Base-by-base conservation (phyloP, 2,329 filamentous ascomycete genomes). In the Pseudocercospora ulei region DNA sequence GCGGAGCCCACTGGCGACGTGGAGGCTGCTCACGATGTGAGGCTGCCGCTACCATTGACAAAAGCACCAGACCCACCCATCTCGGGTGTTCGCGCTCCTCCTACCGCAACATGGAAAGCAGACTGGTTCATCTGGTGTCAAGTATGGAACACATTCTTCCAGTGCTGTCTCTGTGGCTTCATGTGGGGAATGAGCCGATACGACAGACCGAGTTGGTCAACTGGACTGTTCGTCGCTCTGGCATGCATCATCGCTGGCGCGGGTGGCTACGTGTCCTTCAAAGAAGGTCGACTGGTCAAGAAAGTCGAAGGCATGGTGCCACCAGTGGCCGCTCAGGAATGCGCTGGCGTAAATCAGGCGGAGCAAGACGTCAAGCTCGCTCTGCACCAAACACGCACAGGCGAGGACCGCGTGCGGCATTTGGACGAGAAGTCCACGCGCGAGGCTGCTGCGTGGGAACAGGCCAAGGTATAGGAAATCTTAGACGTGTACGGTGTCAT, bases 111-210 rank as follows among this genome's bases (percentile, higher is more conserved):
- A 7, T 88, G 82, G 82, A 87, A 82, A 60, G 65, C 93, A 55
- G 82, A 90, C 49, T 75, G 80, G 40, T 75, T 88, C 20, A 69
- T 92, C 22, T 87, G 80, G 79, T 70, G 78, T 51, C 86, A 85
- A 62, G 71, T 85, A 2, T 70, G 68, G 65, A 92, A 93, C 55
- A 90, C 84, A 0, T 71, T 87, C 38, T 70, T 90, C 28, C 86
- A 93, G 59, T 70, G 70, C 24, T 70, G 75, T 11, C 69, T 93
- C 1, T 80, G 76, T 5, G 33, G 1, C 2, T 81, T 85, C 63
- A 92, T 93, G 85, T 92, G 82, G 82, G 54, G 51, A 2, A 43
- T 56, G 45, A 53, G 54, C 16, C 49, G 57, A 17, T 78, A 77
- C 53, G 64, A 80, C 13, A 69, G 85, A n/a, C 83, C 85, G 0